Base-by-base conservation (phyloP, 495 filamentous ascomycete species). In the Pseudevernia furfuracea region DNA sequence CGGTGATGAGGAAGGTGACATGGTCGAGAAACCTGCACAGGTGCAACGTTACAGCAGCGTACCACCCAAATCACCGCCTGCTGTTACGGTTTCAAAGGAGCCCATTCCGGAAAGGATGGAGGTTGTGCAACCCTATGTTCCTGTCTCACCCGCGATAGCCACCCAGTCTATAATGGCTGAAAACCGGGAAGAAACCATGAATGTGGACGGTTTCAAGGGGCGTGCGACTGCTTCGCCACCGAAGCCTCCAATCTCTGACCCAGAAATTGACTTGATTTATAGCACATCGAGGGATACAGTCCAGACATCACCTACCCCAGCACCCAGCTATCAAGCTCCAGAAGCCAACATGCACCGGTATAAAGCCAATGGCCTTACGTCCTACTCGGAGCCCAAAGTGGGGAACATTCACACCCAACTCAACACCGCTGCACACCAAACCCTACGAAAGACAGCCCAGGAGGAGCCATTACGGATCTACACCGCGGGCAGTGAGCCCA, bases 1-100 rank as follows among this genome's bases (percentile, higher is more conserved):
- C 4, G 63, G 62, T 28, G 65, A 60, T 39, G 67, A 67, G n/a
- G 67, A 66, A 14, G 63, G 67, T 30, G 69, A 67, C 72, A 77
- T 37, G 25, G 63, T 34, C 9, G 56, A 60, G 28, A 56, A 59
- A 2, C 36, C 15, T 12, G 32, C 41, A n/a, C 38, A 46, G 30
- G 52, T 2, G 21, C 52, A 6, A 55, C 52, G 30, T 34, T 32
- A 32, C 14, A 55, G 52, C 39, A 63, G 61, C 17, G 39, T 63
- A 11, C 52, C 36, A 32, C 56, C 61, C 15, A 46, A 28, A 12
- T 57, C 38, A 32, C 61, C 52, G 21, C 52, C 61, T 4, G 25
- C 53, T 19, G 25, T 44, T 23, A 23, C 52, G n/a, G 39, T 48
- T 34, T 36, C 61, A 34, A 63, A 56, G 2, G 61, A 63, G 49